These are phyloP conservation scores for Colletotrichum spaethianum DNA, from an alignment of 2,329 filamentous ascomycete species.

Conservation along the genomic window DNA sequence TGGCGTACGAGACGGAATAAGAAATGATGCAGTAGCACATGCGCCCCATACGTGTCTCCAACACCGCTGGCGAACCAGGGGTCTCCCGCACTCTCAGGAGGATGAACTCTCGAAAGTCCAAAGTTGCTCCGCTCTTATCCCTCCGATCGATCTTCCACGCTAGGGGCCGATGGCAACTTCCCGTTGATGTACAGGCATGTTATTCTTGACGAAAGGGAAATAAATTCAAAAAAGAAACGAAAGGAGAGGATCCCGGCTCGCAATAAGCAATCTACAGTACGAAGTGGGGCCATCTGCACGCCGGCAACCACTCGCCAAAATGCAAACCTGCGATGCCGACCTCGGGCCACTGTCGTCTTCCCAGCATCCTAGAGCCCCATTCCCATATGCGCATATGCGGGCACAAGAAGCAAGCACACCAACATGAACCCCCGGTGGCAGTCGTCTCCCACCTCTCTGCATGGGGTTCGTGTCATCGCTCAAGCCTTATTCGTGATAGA, in stretches of 20 bases:
- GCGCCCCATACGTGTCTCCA: neutral
- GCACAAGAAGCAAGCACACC: slow-evolving; percentile 15
- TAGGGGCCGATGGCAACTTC: slow-evolving; percentile 27
- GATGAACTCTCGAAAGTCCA: neutral
- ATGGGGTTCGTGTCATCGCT: neutral
- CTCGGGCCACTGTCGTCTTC: slow-evolving; percentile 24
- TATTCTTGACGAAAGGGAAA: neutral
- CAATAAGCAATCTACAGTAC: neutral
- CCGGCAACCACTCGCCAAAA: slow-evolving; percentile 9
- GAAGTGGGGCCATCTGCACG: slow-evolving; percentile 10
- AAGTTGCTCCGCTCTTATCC: slow-evolving; percentile 8
- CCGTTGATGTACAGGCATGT: slow-evolving; percentile 9
- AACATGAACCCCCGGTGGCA: neutral
- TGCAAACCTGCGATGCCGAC: slow-evolving; percentile 13
- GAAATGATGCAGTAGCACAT: neutral
- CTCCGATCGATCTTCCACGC: slow-evolving; percentile 36
- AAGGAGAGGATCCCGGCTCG: neutral
- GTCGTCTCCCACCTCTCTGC: neutral
- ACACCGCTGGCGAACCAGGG: neutral
- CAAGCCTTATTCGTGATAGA: slow-evolving; percentile 2
- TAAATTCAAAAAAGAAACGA: slow-evolving; percentile 1
- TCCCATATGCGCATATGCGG: slow-evolving; percentile 7
- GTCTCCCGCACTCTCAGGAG: neutral
- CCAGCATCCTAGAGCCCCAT: slow-evolving; percentile 1
- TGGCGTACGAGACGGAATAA: too few relatives aligned